Conservation (phyloP, 2,329 filamentous ascomycete genomes). For the Hypoxylon sp. region DNA sequence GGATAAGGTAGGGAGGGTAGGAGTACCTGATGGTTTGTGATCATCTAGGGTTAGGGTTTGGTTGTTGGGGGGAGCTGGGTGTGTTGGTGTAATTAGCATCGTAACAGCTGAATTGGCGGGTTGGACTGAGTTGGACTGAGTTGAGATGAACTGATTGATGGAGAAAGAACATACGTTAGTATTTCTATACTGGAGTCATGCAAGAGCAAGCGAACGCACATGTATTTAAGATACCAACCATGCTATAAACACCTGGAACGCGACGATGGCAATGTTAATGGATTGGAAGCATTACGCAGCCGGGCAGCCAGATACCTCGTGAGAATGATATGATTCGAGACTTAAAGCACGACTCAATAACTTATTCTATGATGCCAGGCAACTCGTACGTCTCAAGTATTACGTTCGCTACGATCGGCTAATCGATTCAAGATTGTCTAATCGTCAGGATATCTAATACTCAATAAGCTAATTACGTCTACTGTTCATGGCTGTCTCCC, state of each 20-base stretch:
- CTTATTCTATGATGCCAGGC: conserved; percentile 13
- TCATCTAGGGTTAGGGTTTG: not conserved
- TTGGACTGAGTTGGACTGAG: conserved; percentile 7
- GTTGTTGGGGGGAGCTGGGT: too few species aligned
- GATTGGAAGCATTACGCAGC: not conserved
- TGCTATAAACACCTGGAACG: not conserved
- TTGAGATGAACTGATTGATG: not conserved
- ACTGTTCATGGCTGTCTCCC: conserved; percentile 5
- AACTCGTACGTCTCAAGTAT: conserved; percentile 18
- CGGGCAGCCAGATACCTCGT: not conserved
- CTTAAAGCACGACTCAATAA: conserved; percentile 2
- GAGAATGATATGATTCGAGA: not conserved
- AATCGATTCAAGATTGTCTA: conserved; percentile 5
- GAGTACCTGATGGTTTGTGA: not conserved
- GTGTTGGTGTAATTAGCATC: not conserved
- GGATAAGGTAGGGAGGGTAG: conserved; percentile 46
- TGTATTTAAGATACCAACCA: conserved; percentile 1
- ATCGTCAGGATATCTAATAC: conserved; percentile 33
- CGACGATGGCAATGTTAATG: not conserved
- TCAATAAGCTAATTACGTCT: conserved; percentile 37
- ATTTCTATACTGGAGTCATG: not conserved
- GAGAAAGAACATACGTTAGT: not conserved
- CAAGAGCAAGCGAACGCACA: not conserved
- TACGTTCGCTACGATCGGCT: conserved; percentile 3
- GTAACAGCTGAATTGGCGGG: conserved; percentile 5